phyloP scores from a whole-genome alignment of 768 basidiomycete species.

The Candolleomyces aberdarensis region DNA sequence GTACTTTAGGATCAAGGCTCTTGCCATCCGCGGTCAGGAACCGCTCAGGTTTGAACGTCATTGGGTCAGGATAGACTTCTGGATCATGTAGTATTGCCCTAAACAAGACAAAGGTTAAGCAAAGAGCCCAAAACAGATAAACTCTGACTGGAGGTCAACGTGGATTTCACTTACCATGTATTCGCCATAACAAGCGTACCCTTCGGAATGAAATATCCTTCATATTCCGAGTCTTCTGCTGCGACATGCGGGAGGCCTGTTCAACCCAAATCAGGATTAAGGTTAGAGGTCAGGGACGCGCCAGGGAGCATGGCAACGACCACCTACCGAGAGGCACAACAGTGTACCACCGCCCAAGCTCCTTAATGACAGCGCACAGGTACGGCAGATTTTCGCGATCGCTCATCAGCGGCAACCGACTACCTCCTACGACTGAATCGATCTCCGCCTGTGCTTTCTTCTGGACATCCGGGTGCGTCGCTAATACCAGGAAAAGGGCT shows the following conservation, averaged over 20 bases:
- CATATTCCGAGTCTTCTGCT: slow-evolving; percentile 13
- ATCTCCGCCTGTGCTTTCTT: slow-evolving; percentile 13
- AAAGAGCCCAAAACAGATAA: not conserved
- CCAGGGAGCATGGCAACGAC: slow-evolving; percentile 30
- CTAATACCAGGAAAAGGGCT: slow-evolving; percentile 11
- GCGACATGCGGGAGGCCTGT: not conserved
- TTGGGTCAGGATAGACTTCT: not conserved
- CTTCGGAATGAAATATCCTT: slow-evolving; percentile 20
- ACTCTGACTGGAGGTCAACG: not conserved
- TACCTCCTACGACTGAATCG: slow-evolving; percentile 14
- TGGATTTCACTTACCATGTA: slow-evolving; percentile 9
- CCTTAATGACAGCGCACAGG: slow-evolving; percentile 13
- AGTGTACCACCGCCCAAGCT: slow-evolving; percentile 10
- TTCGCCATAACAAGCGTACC: slow-evolving; percentile 18
- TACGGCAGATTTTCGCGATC: slow-evolving; percentile 16
- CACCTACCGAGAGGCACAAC: slow-evolving; percentile 24
- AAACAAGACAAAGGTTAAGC: not conserved
- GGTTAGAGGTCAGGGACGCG: slow-evolving; percentile 14
- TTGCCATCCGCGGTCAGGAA: not conserved
- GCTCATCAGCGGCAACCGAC: slow-evolving; percentile 12
- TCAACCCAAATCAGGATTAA: not conserved
- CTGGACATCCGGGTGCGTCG: slow-evolving; percentile 14
- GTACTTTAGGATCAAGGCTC: not conserved
- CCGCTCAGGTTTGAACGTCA: not conserved
- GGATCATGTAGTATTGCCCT: slow-evolving; percentile 1